These are phyloP conservation scores for Ramalina intermedia DNA, from an alignment of 495 filamentous ascomycete genomes.

Conservation along the genomic window DNA sequence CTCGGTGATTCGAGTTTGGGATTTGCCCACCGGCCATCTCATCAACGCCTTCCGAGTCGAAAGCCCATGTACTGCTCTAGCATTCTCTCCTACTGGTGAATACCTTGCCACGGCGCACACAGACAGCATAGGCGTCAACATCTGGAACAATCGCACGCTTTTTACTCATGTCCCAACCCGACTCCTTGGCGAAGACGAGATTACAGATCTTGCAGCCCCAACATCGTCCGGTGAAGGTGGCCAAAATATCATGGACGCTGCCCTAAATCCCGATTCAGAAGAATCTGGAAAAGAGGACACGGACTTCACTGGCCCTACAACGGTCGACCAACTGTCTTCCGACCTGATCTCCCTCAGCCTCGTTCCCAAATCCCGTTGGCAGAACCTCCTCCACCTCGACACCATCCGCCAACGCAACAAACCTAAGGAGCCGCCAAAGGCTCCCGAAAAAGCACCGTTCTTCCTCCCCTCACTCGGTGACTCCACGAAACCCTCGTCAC, in stretches of 20 bases:
- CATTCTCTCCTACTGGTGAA: constrained; percentile 81
- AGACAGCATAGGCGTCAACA: constrained; percentile 70
- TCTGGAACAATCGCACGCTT: constrained; percentile 87
- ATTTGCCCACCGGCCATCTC: constrained; percentile 85
- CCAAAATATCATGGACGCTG: constrained; percentile 51
- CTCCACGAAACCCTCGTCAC: not conserved
- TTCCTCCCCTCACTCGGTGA: constrained; percentile 61
- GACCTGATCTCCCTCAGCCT: constrained; percentile 79
- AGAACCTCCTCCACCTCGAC: constrained; percentile 81
- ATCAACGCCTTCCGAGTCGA: constrained; percentile 74
- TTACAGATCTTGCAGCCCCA: constrained; percentile 46
- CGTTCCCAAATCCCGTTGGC: constrained; percentile 82
- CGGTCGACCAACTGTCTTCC: constrained; percentile 57
- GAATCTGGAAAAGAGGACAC: constrained; percentile 27
- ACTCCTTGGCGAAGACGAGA: constrained; percentile 60
- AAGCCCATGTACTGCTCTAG: constrained; percentile 62
- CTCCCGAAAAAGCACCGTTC: constrained; percentile 89
- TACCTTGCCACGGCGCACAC: constrained; percentile 81
- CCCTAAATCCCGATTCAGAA: constrained; percentile 36
- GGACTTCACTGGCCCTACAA: constrained; percentile 29
- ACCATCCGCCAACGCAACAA: constrained; percentile 80
- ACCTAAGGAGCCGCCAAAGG: constrained; percentile 79
- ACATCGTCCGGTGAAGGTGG: constrained; percentile 77
- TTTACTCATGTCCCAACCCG: constrained; percentile 78
- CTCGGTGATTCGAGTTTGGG: constrained; percentile 75